These are phyloP conservation scores for Nemania abortiva DNA, from an alignment of 2,329 filamentous ascomycete species.

Conservation along the genomic window DNA sequence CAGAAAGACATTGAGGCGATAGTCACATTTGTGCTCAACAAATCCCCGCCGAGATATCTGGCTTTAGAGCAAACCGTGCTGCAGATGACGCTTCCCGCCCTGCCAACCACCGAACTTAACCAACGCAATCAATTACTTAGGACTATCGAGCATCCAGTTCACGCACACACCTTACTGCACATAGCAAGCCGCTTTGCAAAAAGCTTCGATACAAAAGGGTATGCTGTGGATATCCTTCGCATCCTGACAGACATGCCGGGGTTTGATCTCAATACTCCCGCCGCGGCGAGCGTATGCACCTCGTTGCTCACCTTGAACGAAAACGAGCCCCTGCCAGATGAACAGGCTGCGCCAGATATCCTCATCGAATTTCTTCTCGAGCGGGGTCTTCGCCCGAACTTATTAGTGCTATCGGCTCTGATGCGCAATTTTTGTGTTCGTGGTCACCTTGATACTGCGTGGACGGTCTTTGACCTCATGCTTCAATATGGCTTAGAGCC, in stretches of 20 bases:
- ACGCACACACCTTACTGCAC: constrained; percentile 59
- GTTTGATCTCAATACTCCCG: constrained; percentile 60
- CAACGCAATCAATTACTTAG: constrained; percentile 41
- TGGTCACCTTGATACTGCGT: constrained; percentile 72
- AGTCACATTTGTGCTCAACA: constrained; percentile 41
- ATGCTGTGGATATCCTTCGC: constrained; percentile 60
- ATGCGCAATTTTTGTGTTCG: constrained; percentile 77
- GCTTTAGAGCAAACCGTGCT: constrained; percentile 45
- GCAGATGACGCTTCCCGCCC: constrained; percentile 31
- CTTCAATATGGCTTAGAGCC: constrained; percentile 69
- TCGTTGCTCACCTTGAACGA: constrained; percentile 63
- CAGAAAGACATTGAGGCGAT: constrained; percentile 37
- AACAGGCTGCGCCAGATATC: constrained; percentile 62
- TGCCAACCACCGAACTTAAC: constrained; percentile 33
- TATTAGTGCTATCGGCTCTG: constrained; percentile 73
- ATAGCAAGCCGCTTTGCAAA: constrained; percentile 62
- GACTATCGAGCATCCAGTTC: constrained; percentile 42
- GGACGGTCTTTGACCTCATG: constrained; percentile 74
- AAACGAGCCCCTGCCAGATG: constrained; percentile 52
- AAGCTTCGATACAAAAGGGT: constrained; percentile 54
- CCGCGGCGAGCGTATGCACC: constrained; percentile 68
- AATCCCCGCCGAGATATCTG: constrained; percentile 44
- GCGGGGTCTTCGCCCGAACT: constrained; percentile 72
- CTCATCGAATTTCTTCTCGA: constrained; percentile 69
- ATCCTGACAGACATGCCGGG: constrained; percentile 51